Base-by-base conservation (phyloP, 495 filamentous ascomycete genomes). In the Penicillium chermesinum region DNA sequence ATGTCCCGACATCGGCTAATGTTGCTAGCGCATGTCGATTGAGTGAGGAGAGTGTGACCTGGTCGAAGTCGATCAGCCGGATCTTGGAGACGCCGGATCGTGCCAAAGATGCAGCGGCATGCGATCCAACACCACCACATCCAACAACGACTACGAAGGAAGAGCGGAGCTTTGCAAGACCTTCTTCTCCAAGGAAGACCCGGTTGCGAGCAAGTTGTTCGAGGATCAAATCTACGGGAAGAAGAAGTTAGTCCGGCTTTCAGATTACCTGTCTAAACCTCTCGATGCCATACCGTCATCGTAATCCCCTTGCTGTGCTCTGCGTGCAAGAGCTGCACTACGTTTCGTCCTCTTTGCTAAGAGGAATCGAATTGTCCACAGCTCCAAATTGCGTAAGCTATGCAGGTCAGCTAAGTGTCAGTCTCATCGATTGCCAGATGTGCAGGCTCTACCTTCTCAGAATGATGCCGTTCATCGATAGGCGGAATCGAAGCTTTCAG, bases 21-120 rank as follows among this genome's bases (percentile, higher is more conserved):
- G 90, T 96, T 12, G 93, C 93, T 0, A 99, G 83, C 2, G 93
- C 91, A 63, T 99, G 93, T 38, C 93, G 78, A 65, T 99, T 99
- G 36, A 99, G 71, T 2, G 87, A 91, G 40, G 87, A 93, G 2
- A 99, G 76, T 0, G 89, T 91, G 19, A 96, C 94, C 75, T 99
- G 93, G 68, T 99, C 93, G 61, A 99, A 99, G 64, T 99, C 93
- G 54, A 99, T 85, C 19, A 99, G 79, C 1, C 94, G 86, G 43
- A 99, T 79, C 44, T 82, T 83, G 22, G 84, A 80, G 15, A 95
- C 89, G 16, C 93, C 94, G 0, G 90, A 96, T 18, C 93, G 86
- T 6, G 91, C 82, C 13, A 99, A 79, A 15, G 94, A 86, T 2
- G 89, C 83, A 9, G 85, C 80, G 35, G 88, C 88, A 71, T 96